Evolutionary conservation across 2,329 filamentous ascomycete species (phyloP).

Genomic region (Talaromyces funiculosus): DNA sequence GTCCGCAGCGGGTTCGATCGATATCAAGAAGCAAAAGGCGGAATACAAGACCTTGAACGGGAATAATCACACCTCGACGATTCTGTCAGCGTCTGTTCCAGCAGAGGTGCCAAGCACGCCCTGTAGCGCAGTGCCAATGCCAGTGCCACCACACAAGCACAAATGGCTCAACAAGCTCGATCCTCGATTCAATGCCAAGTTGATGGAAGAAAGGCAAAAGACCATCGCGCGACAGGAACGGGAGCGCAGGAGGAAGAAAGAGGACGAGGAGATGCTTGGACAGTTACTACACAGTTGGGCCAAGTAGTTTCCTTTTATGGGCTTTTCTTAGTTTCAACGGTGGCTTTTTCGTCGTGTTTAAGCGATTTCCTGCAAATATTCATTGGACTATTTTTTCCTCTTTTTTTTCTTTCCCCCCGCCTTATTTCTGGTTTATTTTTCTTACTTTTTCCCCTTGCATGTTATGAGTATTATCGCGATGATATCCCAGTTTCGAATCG

Average conservation of each 20-base stretch:
- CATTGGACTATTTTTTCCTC: neutral
- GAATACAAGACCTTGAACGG: constrained; percentile 7
- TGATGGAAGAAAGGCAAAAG: constrained; percentile 11
- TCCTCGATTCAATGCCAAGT: constrained; percentile 12
- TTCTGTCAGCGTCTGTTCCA: neutral
- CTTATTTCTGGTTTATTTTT: neutral
- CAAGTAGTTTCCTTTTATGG: neutral
- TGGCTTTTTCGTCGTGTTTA: neutral
- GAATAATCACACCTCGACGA: neutral
- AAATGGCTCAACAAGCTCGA: constrained; percentile 14
- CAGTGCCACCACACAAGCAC: constrained; percentile 9
- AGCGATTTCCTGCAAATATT: neutral
- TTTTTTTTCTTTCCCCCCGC: neutral
- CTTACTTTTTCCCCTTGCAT: too few species aligned
- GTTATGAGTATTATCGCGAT: constrained; percentile 9
- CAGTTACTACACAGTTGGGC: constrained; percentile 11
- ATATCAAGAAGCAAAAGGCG: neutral
- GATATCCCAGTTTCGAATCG: constrained; percentile 14
- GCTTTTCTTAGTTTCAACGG: neutral
- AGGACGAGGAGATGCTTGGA: constrained; percentile 10
- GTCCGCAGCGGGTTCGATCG: neutral
- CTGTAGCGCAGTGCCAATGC: neutral
- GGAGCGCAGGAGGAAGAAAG: constrained; percentile 8
- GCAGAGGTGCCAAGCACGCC: neutral
- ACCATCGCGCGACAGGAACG: constrained; percentile 9